Evolutionary conservation across 495 filamentous ascomycete species (phyloP), one percentile per base, ranked within the genome.

Genomic region (Trichoderma virens): DNA sequence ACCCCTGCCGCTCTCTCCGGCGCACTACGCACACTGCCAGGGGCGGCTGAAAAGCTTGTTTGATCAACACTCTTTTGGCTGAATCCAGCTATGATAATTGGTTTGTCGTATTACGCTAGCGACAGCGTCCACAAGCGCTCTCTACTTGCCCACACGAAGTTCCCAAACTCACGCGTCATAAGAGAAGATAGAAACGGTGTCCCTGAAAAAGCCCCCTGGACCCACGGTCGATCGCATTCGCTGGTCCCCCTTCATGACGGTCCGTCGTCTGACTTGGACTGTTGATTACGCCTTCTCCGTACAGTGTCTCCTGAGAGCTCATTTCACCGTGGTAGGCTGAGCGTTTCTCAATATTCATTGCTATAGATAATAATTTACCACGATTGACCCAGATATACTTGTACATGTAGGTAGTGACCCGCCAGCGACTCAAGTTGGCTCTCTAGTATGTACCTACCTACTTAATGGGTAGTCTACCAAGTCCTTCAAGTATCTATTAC

Each of bases 41-140:
- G 41, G 41, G 41, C 41, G 2, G 43, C n/a, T 23, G 11, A 56
- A 56, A 56, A 56, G 51, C 51, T 56, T 56, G 51, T 56, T 56
- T 56, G 25, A 56, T 30, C 25, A 4, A 14, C 51, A 35, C 2
- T 2, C 34, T 35, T 35, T 28, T 56, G 25, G 51, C 25, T 25
- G 11, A 28, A 14, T 27, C 25, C 16, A 18, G 20, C 11, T 20
- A 25, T 25, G 5, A 4, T 51, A 7, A 51, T 51, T 51, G 25
- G 51, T 28, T 13, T n/a, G 16, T 14, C 11, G 7, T 3, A 8
- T 9, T 56, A 27, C 13, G 25, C 51, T 27, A 56, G 27, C 51
- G 45, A 25, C 18, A 11, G 5, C 45, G 18, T 51, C 45, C 7
- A 16, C 45, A 51, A 20, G 20, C 18, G 18, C 45, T 45, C 41